A percentile compares a stretch with the other conserved stretches of the same genome.
Evolutionary conservation across 1,284 basidiomycete species (phyloP).

Genomic region (Wolfiporia cocos): DNA sequence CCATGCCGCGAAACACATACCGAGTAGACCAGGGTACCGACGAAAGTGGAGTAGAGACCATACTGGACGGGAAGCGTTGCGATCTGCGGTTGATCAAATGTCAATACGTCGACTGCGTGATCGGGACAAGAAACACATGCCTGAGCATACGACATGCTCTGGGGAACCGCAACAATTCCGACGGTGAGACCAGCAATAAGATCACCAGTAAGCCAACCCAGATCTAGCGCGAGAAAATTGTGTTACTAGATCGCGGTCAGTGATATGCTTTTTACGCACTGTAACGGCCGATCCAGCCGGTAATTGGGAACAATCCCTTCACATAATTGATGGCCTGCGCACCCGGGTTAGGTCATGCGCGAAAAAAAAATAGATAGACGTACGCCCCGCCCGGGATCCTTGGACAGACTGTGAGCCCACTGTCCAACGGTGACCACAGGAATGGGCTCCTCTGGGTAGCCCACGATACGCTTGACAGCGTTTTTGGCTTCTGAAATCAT

Average conservation of each 20-base stretch:
- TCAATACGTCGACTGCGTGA: slow-evolving; percentile 1
- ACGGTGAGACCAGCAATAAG: slow-evolving; percentile 87
- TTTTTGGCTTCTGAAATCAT: slow-evolving; percentile 39
- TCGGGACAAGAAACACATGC: slow-evolving; percentile 27
- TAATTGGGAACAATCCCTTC: slow-evolving; percentile 73
- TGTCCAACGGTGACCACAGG: slow-evolving; percentile 51
- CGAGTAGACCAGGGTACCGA: slow-evolving; percentile 80
- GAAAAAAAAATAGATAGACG: slow-evolving; percentile 15
- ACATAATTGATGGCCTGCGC: slow-evolving; percentile 56
- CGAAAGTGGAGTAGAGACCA: slow-evolving; percentile 94
- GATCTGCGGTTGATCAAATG: slow-evolving; percentile 47
- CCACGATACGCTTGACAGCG: slow-evolving; percentile 54
- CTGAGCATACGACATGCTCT: slow-evolving; percentile 80
- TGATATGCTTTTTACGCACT: slow-evolving; percentile 50
- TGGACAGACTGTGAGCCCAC: slow-evolving; percentile 38
- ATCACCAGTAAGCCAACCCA: slow-evolving; percentile 75
- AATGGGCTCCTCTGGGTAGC: slow-evolving; percentile 51
- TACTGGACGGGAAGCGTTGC: slow-evolving; percentile 85
- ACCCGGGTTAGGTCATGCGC: slow-evolving; percentile 6
- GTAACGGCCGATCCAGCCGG: slow-evolving; percentile 81
- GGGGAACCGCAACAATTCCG: slow-evolving; percentile 88
- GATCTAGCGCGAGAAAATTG: slow-evolving; percentile 38
- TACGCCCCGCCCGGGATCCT: slow-evolving; percentile 44
- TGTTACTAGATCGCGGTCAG: slow-evolving; percentile 9
- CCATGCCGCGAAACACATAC: slow-evolving; percentile 37